These are phyloP conservation scores for Curvularia spicifera DNA, from an alignment of 2,329 filamentous ascomycete species.

Conservation along the genomic window DNA sequence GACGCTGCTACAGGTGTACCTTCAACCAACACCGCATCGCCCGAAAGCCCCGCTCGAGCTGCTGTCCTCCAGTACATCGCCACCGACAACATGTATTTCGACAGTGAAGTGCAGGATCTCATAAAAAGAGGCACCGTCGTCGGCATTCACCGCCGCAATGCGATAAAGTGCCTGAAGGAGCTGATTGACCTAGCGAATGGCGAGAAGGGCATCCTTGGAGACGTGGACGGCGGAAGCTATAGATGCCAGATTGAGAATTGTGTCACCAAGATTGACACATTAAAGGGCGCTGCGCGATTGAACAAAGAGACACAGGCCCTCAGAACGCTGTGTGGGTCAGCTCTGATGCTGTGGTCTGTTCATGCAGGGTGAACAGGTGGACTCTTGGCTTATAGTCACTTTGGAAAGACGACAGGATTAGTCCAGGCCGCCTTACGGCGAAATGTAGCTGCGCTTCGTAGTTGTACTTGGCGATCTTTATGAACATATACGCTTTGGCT, in stretches of 20 bases:
- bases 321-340: conserved; percentile 6
- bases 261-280: conserved; percentile 3
- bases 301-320: conserved; percentile 8
- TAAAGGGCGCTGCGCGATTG: background rate
- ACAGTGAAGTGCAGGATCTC: conserved; percentile 6
- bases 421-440: background rate
- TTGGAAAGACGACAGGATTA: too few relatives aligned
- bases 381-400: too few relatives aligned
- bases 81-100: conserved; percentile 5
- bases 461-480: background rate
- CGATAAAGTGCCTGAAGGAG: background rate
- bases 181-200: conserved; percentile 5
- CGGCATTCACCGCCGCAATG: background rate
- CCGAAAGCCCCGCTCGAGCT: background rate
- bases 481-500: background rate
- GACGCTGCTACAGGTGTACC: background rate
- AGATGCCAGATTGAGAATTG: conserved; percentile 6
- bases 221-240: conserved; percentile 4
- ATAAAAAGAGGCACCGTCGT: background rate
- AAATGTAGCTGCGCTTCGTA: background rate
- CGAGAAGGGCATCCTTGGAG: conserved; percentile 4
- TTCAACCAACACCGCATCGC: background rate
- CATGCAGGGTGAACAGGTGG: background rate
- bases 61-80: conserved; percentile 3
- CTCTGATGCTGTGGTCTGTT: conserved; percentile 8